Evolutionary conservation across 163 green algal genomes (phyloP).

Genomic region (Smithsoniella earleae): DNA sequence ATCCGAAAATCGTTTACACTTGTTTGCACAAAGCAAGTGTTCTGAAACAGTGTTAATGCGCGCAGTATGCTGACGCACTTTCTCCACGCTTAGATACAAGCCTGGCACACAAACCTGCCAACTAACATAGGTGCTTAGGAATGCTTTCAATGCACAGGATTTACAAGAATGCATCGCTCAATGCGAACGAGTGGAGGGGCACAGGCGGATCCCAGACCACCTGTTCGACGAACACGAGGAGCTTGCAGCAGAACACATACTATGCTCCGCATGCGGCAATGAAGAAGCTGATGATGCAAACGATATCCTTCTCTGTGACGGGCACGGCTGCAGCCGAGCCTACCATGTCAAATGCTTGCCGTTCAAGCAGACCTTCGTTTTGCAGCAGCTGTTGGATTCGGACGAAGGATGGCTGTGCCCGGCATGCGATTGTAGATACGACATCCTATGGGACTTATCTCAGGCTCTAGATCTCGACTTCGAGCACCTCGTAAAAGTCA

Average conservation of each 20-base stretch:
- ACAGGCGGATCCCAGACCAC: constrained; percentile 6
- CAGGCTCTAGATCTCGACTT: constrained; percentile 16
- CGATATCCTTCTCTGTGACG: constrained; percentile 22
- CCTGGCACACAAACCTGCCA: neutral
- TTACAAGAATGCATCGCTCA: neutral
- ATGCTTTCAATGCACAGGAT: neutral
- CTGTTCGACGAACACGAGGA: constrained; percentile 5
- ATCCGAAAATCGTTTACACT: too few species aligned
- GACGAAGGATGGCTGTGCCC: constrained; percentile 27
- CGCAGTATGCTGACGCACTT: neutral
- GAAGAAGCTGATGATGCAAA: constrained; percentile 22
- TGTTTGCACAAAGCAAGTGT: neutral
- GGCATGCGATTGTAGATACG: constrained; percentile 22
- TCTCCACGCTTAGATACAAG: neutral
- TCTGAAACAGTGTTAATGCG: neutral
- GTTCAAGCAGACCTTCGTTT: neutral
- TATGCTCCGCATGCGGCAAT: constrained; percentile 16
- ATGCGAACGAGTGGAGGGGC: neutral
- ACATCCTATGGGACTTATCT: constrained; percentile 16
- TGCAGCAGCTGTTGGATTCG: neutral
- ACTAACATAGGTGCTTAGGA: neutral
- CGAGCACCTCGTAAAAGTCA: neutral
- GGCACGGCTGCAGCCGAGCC: constrained; percentile 4
- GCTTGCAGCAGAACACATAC: constrained; percentile 19
- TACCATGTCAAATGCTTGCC: constrained; percentile 23